Conservation (phyloP, 305 asterid genomes). For the Solanum hybrid region DNA sequence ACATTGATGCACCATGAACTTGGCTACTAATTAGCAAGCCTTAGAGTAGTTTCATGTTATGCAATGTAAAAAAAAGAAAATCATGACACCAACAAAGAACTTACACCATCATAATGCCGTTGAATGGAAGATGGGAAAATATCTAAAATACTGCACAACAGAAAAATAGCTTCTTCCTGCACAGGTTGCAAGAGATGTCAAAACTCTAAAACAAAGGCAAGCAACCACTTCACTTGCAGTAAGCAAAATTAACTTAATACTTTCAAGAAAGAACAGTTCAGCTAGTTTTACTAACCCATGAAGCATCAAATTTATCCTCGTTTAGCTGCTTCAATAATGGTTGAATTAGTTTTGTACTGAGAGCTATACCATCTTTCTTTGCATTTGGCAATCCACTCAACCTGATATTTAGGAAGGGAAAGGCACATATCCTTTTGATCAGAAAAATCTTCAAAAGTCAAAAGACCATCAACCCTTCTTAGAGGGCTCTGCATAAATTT, state of each 20-base stretch:
- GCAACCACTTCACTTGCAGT: background rate
- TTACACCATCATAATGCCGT: slow-evolving; percentile 66
- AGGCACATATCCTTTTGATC: background rate
- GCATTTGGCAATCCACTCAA: slow-evolving; percentile 54
- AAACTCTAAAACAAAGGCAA: background rate
- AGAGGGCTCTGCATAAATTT: background rate
- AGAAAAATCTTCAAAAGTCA: background rate
- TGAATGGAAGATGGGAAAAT: slow-evolving; percentile 52
- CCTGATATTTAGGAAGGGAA: slow-evolving; percentile 28
- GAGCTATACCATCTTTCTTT: slow-evolving; percentile 66
- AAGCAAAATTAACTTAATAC: background rate
- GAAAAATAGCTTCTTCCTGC: slow-evolving; percentile 69
- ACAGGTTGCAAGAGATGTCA: slow-evolving; percentile 7
- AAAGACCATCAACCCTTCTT: background rate
- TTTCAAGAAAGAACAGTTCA: background rate
- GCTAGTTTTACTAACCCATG: slow-evolving; percentile 46
- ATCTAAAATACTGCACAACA: slow-evolving; percentile 47
- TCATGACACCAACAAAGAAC: slow-evolving; percentile 14
- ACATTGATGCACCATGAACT: background rate
- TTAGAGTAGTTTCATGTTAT: background rate
- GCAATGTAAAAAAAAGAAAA: background rate
- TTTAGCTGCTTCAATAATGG: slow-evolving; percentile 47
- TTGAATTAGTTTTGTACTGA: slow-evolving; percentile 53
- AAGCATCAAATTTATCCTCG: slow-evolving; percentile 48
- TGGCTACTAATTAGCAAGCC: background rate